A percentile compares a stretch with the other conserved stretches of the same genome.
These are phyloP conservation scores for Fusarium praegraminearum DNA, from an alignment of 2,329 filamentous ascomycete species.

Conservation along the genomic window DNA sequence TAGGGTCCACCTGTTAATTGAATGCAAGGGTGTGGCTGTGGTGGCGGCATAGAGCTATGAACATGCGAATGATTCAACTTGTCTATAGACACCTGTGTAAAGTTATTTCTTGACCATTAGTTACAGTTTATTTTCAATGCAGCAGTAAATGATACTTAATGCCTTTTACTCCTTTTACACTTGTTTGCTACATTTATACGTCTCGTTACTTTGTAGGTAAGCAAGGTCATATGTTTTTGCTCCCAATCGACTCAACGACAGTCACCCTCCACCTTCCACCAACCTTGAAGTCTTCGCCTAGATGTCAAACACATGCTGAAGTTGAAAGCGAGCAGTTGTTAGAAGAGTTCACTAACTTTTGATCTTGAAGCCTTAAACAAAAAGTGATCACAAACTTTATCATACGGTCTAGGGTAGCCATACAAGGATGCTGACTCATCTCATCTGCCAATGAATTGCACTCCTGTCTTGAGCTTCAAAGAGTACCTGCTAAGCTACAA, in stretches of 20 bases:
- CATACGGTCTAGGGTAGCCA: slow-evolving; percentile 18
- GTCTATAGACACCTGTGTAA: too few species aligned
- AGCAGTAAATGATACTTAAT: background rate
- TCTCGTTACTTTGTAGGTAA: too few species aligned
- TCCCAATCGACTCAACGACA: background rate
- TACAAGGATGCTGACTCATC: slow-evolving; percentile 32
- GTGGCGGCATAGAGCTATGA: background rate
- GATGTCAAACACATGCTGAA: background rate
- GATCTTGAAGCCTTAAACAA: background rate
- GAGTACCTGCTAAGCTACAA: slow-evolving; percentile 6
- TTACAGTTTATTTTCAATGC: too few species aligned
- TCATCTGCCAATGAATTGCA: slow-evolving; percentile 25
- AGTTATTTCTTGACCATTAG: background rate
- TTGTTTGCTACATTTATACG: background rate
- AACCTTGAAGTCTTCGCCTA: background rate
- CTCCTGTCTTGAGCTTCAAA: slow-evolving; percentile 33
- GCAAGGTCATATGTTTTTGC: too few species aligned
- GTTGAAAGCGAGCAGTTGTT: background rate
- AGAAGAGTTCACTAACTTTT: background rate
- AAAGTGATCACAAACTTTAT: background rate
- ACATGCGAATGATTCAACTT: background rate
- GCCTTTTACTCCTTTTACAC: background rate
- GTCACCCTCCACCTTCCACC: too few species aligned
- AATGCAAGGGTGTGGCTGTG: slow-evolving; percentile 22
- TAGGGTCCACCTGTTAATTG: slow-evolving; percentile 27